Percentiles rank a stretch among this genome's conserved stretches.
These are phyloP conservation scores for Parachaetomium inaequale DNA, from an alignment of 495 filamentous ascomycete species.

Conservation along the genomic window DNA sequence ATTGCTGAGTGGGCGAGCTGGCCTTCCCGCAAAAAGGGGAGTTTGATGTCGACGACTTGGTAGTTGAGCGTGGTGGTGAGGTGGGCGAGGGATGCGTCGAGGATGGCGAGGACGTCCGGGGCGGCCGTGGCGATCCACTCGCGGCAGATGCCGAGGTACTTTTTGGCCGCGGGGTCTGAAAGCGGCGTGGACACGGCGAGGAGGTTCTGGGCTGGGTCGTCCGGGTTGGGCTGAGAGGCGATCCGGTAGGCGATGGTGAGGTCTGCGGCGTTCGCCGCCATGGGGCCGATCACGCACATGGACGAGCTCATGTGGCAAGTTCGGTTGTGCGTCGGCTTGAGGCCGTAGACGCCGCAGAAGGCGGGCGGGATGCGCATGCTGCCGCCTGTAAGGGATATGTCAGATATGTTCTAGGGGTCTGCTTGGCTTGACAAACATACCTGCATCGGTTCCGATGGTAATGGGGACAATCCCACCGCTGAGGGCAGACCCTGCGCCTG, in stretches of 20 bases:
- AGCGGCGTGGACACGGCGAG: slow-evolving; percentile 40
- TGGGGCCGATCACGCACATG: slow-evolving; percentile 68
- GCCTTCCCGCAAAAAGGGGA: slow-evolving; percentile 71
- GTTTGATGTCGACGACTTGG: slow-evolving; percentile 63
- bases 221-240: slow-evolving; percentile 66
- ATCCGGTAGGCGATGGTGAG: slow-evolving; percentile 77
- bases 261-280: slow-evolving; percentile 73
- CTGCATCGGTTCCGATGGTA: slow-evolving; percentile 79
- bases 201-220: slow-evolving; percentile 36
- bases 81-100: slow-evolving; percentile 58
- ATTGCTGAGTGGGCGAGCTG: slow-evolving; percentile 77
- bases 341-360: slow-evolving; percentile 83
- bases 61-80: slow-evolving; percentile 59
- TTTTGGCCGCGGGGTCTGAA: slow-evolving; percentile 42
- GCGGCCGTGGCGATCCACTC: slow-evolving; percentile 73
- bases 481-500: slow-evolving; percentile 77
- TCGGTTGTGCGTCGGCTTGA: slow-evolving; percentile 81
- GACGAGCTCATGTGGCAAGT: slow-evolving; percentile 55
- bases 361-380: slow-evolving; percentile 76
- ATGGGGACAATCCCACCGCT: slow-evolving; percentile 74
- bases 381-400: slow-evolving; percentile 47
- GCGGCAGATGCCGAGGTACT: slow-evolving; percentile 65
- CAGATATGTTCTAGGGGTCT: not conserved
- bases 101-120: slow-evolving; percentile 56
- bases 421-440: slow-evolving; percentile 19